Base-by-base conservation (phyloP, 192 early-diverging fungal genomes). In the Coemansia reversa region DNA sequence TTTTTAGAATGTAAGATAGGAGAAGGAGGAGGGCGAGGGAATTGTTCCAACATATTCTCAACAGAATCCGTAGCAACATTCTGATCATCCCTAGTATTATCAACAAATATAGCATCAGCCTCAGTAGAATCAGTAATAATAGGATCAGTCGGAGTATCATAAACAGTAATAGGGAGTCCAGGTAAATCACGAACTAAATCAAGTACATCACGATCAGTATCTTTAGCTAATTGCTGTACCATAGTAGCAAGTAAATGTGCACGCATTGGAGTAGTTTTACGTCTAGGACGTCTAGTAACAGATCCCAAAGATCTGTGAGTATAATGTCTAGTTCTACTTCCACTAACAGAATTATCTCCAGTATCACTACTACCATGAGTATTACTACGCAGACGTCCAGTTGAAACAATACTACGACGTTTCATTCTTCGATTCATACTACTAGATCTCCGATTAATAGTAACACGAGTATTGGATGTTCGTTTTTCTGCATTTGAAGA, bases 261-360 rank as follows among this genome's bases (percentile, higher is more conserved):
- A n/a, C 81, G 67, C 76, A 78, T 83, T 3, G 72, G 74, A 47
- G 75, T 79, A 1, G 73, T 76, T 42, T 81, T 81, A 7, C 79
- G 63, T 0, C 77, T 56, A 9, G 70, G 64, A 0, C 69, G 60
- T 3, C 68, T 33, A 0, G 62, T 51, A 29, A 70, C 60, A 8
- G 70, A 72, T 23, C 66, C 67, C 0, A 77, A 51, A 14, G 72
- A 77, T 24, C 67, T 65, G 23, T 74, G 71, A 0, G 64, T 63
- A n/a, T 62, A 52, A n/a, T 58, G 55, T 14, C 65, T 49, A 4
- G 5, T 1, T 2, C 16, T 24, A 5, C 50, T 12, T 2, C 24
- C n/a, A 29, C 54, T 55, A 7, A 4, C 54, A 18, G 23, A 22
- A 7, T 33, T 11, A 29, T 5, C 55, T n/a, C 3, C 4, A 1